Percentiles rank a stretch among this genome's conserved stretches.
phyloP scores from a whole-genome alignment of 225 moss, liverwort and hornwort genomes.

The Anthoceros angustus region DNA sequence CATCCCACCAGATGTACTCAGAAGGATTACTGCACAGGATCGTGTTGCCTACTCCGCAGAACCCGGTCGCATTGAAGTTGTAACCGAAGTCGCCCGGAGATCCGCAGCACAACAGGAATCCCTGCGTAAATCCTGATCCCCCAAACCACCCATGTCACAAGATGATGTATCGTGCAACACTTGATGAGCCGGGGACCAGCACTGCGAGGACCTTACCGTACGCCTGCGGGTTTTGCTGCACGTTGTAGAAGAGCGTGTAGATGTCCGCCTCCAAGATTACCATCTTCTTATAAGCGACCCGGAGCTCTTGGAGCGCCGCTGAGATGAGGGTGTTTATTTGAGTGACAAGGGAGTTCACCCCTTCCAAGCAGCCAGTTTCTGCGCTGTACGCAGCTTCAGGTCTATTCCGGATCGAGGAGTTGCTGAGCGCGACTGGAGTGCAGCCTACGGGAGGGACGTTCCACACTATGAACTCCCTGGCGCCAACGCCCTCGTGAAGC shows the following conservation, averaged over 20 bases:
- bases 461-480: neutral
- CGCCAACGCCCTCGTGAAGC: neutral
- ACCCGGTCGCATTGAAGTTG: neutral
- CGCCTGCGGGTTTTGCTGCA: neutral
- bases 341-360: constrained; percentile 23
- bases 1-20: constrained; percentile 42
- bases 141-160: neutral
- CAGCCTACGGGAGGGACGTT: neutral
- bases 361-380: constrained; percentile 31
- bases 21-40: constrained; percentile 25
- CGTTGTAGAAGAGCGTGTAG: too few relatives aligned
- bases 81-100: constrained; percentile 18
- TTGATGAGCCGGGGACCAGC: neutral
- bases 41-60: constrained; percentile 12
- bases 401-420: neutral
- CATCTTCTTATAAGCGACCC: constrained; percentile 11
- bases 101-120: constrained; percentile 37
- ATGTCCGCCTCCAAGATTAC: neutral
- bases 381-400: constrained; percentile 11
- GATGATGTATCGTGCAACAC: neutral
- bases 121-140: constrained; percentile 35
- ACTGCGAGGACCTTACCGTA: neutral
- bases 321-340: constrained; percentile 32
- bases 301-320: constrained; percentile 21
- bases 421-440: neutral